Base-by-base conservation (phyloP, 225 moss, liverwort and hornwort genomes). In the Polytrichum commune region DNA sequence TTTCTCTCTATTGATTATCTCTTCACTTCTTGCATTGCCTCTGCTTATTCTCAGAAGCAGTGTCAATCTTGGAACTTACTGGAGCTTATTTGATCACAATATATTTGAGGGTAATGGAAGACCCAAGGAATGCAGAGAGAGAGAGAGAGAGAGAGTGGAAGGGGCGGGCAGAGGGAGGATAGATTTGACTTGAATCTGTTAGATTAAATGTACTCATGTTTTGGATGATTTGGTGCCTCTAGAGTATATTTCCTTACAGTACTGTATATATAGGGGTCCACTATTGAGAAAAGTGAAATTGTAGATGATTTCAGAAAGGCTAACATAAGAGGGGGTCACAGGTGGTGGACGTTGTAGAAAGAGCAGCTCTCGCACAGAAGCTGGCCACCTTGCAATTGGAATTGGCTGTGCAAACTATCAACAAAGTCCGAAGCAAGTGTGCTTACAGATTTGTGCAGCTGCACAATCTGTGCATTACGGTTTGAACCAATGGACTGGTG, bases 401-500 rank as follows among this genome's bases (percentile, higher is more conserved):
- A 27, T 60, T 79, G 73, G 96, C 90, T 55, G 90, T 93, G 2
- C 77, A 92, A 76, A 79, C 80, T 38, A 86, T 96, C 33, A 88
- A 88, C 71, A 80, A 74, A 28, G 55, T 96, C 46, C 84, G 93
- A 58, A 88, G 76, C 74, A 85, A 90, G 60, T 90, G 90, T 75
- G 83, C 89, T n/a, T 96, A 89, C 65, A 92, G 89, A 80, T 96
- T 89, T 72, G 79, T 96, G 46, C 85, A 85, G 65, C 71, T 96
- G 55, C 82, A 83, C 53, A 67, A 85, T 29, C 74, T 96, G 55
- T 93, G 92, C 75, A 82, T 96, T 64, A 88, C 82, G 69, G 80
- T 85, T 46, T 46, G 16, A 35, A 35, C 35, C 9, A 2, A 35
- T 35, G 9, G 9, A 46, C 46, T 16, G 46, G 46, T 4, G 16